These are phyloP conservation scores for Jatropha curcas DNA, from an alignment of 345 rosid species.

Conservation along the genomic window DNA sequence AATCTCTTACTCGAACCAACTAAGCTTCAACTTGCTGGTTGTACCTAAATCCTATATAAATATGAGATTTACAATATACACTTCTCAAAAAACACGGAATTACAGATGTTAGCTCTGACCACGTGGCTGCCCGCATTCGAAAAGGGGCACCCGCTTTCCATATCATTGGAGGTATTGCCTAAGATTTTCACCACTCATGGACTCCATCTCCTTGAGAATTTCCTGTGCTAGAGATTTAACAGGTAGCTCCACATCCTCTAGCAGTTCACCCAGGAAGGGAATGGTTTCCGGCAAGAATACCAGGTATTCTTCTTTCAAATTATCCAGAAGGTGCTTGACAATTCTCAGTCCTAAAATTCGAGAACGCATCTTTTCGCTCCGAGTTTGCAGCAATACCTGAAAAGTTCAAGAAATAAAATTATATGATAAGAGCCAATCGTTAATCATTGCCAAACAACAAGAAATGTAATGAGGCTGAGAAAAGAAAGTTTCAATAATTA, in stretches of 20 bases:
- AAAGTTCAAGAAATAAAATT: background rate
- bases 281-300: constrained; percentile 78
- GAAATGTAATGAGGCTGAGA: background rate
- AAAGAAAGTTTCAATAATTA: background rate
- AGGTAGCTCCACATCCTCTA: constrained; percentile 79
- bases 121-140: background rate
- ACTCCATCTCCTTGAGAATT: constrained; percentile 80
- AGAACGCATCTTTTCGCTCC: constrained; percentile 77
- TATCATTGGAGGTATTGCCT: constrained; percentile 45
- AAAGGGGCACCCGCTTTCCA: background rate
- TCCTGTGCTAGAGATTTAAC: constrained; percentile 86
- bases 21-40: constrained; percentile 5
- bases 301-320: constrained; percentile 83
- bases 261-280: constrained; percentile 85
- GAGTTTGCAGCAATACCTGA: constrained; percentile 90
- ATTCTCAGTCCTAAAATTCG: constrained; percentile 76
- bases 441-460: background rate
- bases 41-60: background rate
- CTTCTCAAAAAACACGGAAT: background rate
- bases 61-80: constrained; percentile 3
- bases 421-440: background rate
- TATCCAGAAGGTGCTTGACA: constrained; percentile 65
- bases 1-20: background rate
- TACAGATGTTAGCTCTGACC: background rate
- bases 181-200: constrained; percentile 83